A percentile compares a stretch with the other conserved stretches of the same genome.
These are phyloP conservation scores for Fomitopsis serialis DNA, from an alignment of 768 basidiomycete species.

Conservation along the genomic window DNA sequence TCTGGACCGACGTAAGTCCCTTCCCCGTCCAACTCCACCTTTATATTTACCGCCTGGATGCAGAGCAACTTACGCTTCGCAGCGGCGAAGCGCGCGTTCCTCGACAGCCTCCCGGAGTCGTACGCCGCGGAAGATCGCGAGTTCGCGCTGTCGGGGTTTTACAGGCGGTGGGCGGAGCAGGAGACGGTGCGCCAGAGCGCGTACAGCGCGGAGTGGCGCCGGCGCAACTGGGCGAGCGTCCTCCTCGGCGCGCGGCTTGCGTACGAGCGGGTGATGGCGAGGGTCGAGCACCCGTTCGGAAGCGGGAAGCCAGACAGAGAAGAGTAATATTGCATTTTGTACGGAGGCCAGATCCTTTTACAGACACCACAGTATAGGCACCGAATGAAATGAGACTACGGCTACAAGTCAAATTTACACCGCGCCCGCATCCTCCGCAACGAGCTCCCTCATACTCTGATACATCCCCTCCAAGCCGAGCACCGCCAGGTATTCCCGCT, in stretches of 20 bases:
- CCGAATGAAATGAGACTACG: too few relatives aligned
- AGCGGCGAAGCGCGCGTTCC: slow-evolving; percentile 53
- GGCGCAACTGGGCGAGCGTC: slow-evolving; percentile 53
- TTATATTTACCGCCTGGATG: too few relatives aligned
- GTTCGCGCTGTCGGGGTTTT: slow-evolving; percentile 67
- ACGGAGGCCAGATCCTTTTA: too few relatives aligned
- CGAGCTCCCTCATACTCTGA: slow-evolving; percentile 59
- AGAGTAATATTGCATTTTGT: slow-evolving; percentile 16
- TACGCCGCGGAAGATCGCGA: slow-evolving; percentile 54
- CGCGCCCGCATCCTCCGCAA: slow-evolving; percentile 34
- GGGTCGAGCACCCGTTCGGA: slow-evolving; percentile 15
- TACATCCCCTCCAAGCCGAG: slow-evolving; percentile 55
- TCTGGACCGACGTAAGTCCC: slow-evolving; percentile 72
- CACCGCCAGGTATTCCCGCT: slow-evolving; percentile 53
- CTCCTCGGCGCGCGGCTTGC: slow-evolving; percentile 52
- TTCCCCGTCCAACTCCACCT: background rate
- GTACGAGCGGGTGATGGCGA: slow-evolving; percentile 28
- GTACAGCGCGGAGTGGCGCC: slow-evolving; percentile 67
- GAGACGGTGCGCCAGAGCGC: slow-evolving; percentile 51
- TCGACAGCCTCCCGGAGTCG: slow-evolving; percentile 48
- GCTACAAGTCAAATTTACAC: background rate
- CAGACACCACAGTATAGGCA: too few relatives aligned
- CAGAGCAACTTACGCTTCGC: slow-evolving; percentile 83
- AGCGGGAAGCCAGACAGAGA: slow-evolving; percentile 22
- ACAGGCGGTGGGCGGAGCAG: slow-evolving; percentile 67